Evolutionary conservation across 108 stramenopile species (phyloP), one percentile per base, ranked within the genome.

Genomic region (Poteriospumella lacustris): DNA sequence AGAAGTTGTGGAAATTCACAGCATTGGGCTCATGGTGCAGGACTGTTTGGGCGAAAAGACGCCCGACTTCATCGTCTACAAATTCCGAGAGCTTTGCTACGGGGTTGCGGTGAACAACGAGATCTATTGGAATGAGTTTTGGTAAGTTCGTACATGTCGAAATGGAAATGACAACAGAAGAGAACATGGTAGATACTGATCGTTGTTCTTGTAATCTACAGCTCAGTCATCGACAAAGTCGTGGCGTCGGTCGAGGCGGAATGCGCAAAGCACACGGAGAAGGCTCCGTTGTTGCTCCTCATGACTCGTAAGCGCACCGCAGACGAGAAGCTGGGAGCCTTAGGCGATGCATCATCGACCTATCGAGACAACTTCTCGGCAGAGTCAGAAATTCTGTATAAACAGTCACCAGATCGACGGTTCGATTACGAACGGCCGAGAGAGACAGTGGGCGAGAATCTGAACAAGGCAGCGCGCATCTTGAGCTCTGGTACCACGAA

Each of bases 81-180:
- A 64, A 64, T 64, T 64, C 24, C 5, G 36, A 64, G 31, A 31
- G 36, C 24, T 64, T 64, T 3, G 60, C 36, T 5, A 34, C 5
- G 9, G 15, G 9, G 5, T 9, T 19, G 60, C 15, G 36, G 9
- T 64, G 36, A 26, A 34, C 24, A 34, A 24, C 5, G 60, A 64
- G 9, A 31, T 64, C 15, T 64, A 34, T 64, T 64, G 60, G 60
- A 34, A 31, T 64, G 60, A 64, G 33, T 64, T 64, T 31, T 31
- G 60, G 60, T 64, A 31, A 64, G 47, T 52, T 52, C 19, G 9
- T n/a, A n/a, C n/a, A 9, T 52, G 15, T 52, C 47, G 9, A 19
- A 52, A 52, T 52, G 47, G 47, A 52, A 15, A 52, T 52, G 47
- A 52, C 19, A 52, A 19, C 19, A 52, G 9, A 52, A 15, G 19